Base-by-base conservation (phyloP, 2,329 filamentous ascomycete species). In the Penicillium nordicum region DNA sequence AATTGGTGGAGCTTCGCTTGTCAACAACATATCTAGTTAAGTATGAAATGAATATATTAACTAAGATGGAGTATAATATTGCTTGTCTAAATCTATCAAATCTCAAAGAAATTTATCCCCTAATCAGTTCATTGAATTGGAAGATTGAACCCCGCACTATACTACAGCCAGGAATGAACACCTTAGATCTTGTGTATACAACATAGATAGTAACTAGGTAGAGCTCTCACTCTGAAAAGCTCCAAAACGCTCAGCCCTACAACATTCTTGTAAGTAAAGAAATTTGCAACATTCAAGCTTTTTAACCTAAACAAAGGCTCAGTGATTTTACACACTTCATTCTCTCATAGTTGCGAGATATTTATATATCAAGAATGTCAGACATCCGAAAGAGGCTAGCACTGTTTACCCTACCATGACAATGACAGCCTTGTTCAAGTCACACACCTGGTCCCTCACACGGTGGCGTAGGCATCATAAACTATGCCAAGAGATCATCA, bases 401-500 rank as follows among this genome's bases (percentile, higher is more conserved):
- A n/a, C 5, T 32, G 27, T 23, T 12, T 29, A 29, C 12, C 18
- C n/a, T 21, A 10, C 7, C 4, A 29, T 37, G 29, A 27, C 40
- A 36, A 29, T 37, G 29, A 27, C 40, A 36, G 5, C n/a, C 9
- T 29, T 29, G 4, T 18, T n/a, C 29, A 4, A 12, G 18, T 42
- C 44, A 25, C 18, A 47, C 18, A 29, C 12, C 30, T 18, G 18
- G 27, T 4, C 14, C 34, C 53, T 43, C 34, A 8, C 34, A 44
- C 25, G 21, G 46, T 51, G 40, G 40, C 53, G 32, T 38, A 7
- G 3, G 23, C 25, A 30, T 32, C 21, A 51, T 27, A 4, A 45
- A 27, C 25, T 5, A 40, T 51, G 53, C 53, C 53, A 55, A 55
- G 53, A 55, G 53, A 51, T 55, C 53, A 51, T 47, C 47, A 14